Base-by-base conservation (phyloP, 495 filamentous ascomycete species). In the Jackrogersella multiformis region DNA sequence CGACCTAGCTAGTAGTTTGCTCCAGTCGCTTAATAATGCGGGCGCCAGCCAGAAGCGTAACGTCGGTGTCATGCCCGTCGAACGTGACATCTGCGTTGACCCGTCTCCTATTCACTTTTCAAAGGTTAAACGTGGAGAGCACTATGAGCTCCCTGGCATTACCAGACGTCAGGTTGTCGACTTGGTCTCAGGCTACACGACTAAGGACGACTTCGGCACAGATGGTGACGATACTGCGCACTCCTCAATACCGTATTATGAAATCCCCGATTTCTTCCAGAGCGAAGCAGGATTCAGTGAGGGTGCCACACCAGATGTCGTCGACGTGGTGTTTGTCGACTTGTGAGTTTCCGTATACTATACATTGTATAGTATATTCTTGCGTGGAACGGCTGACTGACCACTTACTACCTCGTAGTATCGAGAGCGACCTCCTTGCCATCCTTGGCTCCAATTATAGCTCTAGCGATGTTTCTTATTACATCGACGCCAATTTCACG, bases 171-270 rank as follows among this genome's bases (percentile, higher is more conserved):
- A 83, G 67, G 67, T 62, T 42, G 64, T 66, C 12, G 70, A 81
- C 26, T 57, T 87, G 5, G 71, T 82, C 13, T 87, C 89, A 0
- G 91, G 91, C 7, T 93, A 93, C 73, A 92, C 86, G 1, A 94
- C 91, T n/a, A 76, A 74, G 39, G 91, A 94, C 71, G 91, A 91
- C 66, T 85, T 78, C 8, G 90, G 91, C 26, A 71, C 75, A 2
- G 87, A 92, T 65, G 92, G 92, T 21, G 92, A 94, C 69, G 92
- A 94, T 74, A 93, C 91, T 0, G 62, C 89, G 3, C 92, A 94
- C 69, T 82, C 83, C 0, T 73, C 74, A 5, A 87, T 94, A 21
- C 71, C 79, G 5, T 85, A 85, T 70, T 92, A 90, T 75, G 67
- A 77, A 1, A 81, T 92, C 8, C 91, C 91, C 9, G 91, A 92